Base-by-base conservation (phyloP, 371 early-diverging fungal species). In the Rhizopus sp. region DNA sequence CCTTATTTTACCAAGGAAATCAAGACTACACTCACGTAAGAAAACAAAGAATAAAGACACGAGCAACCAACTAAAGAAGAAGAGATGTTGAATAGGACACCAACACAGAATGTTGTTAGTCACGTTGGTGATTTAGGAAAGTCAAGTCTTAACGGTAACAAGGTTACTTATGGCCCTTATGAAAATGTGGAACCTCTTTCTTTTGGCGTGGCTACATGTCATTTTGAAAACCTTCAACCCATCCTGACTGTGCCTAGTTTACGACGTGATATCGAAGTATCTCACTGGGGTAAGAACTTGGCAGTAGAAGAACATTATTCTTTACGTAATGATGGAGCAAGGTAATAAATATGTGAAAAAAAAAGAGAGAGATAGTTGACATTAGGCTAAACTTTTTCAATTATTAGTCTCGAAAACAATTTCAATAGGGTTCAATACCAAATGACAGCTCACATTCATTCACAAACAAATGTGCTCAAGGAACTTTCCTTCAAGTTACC, bases 271-370 rank as follows among this genome's bases (percentile, higher is more conserved):
- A 64, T 96, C 30, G 86, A 91, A 65, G 73, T 97, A 33, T 91
- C 92, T 60, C 95, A 95, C 64, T 93, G 92, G 91, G 91, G 88
- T 32, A 79, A 81, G 50, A 89, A 89, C 56, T 66, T 96, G 49
- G 87, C 85, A 13, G 86, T 96, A 9, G 88, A 91, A 55, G 99
- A 98, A 62, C 84, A 89, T 70, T 91, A 85, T 62, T 84, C 84
- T 42, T 57, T 98, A 47, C 84, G 83, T 47, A 89, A 95, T 71
- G 80, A 81, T 31, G 96, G 93, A 35, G 93, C 99, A 15, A 59
- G 71, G 88, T 90, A 84, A 68, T 23, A 23, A 23, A 23, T 0
- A 23, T 23, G 23, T 2, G 2, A 2, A 82, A 41, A 38, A 48
- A 15, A n/a, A n/a, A n/a, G n/a, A 53, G 31, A 16, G n/a, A 5